phyloP scores from a whole-genome alignment of 108 stramenopile species.

The Cyclotella choctawhatcheeana region DNA sequence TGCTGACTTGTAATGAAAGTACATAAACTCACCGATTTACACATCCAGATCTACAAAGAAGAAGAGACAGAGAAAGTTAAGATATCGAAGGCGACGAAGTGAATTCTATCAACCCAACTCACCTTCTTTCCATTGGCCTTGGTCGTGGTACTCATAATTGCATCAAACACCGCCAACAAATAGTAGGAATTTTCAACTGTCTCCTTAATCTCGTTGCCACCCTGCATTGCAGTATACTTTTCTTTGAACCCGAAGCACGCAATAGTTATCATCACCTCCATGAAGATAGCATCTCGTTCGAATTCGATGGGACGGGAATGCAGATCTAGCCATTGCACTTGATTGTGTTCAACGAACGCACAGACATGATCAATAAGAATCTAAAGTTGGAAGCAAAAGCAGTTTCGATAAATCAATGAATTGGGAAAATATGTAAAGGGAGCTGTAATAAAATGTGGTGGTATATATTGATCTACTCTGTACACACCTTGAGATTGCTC shows the following conservation, averaged over 20 bases:
- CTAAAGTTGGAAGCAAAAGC: constrained; percentile 11
- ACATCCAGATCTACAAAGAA: too few relatives aligned
- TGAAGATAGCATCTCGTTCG: constrained; percentile 3
- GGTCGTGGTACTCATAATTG: constrained; percentile 29
- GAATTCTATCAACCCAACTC: too few relatives aligned
- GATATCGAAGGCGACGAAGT: too few relatives aligned
- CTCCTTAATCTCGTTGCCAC: too few relatives aligned
- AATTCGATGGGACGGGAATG: constrained; percentile 32
- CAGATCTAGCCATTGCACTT: constrained; percentile 46
- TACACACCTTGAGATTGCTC: too few relatives aligned
- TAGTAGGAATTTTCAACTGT: constrained; percentile 26
- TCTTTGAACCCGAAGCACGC: neutral
- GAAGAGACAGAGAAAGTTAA: too few relatives aligned
- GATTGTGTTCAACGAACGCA: constrained; percentile 52
- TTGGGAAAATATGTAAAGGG: too few relatives aligned
- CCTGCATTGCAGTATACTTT: neutral
- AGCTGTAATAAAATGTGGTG: too few relatives aligned
- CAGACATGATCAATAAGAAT: constrained; percentile 53
- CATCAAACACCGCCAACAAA: constrained; percentile 44
- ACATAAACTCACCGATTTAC: too few relatives aligned
- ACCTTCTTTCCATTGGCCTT: constrained; percentile 42
- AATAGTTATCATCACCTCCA: constrained; percentile 3
- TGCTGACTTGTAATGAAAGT: too few relatives aligned
- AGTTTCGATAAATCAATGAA: too few relatives aligned
- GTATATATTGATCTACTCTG: too few relatives aligned